A percentile compares a stretch with the other conserved stretches of the same genome.
Conservation (phyloP, 257 asterid genomes). For the Catharanthus roseus region DNA sequence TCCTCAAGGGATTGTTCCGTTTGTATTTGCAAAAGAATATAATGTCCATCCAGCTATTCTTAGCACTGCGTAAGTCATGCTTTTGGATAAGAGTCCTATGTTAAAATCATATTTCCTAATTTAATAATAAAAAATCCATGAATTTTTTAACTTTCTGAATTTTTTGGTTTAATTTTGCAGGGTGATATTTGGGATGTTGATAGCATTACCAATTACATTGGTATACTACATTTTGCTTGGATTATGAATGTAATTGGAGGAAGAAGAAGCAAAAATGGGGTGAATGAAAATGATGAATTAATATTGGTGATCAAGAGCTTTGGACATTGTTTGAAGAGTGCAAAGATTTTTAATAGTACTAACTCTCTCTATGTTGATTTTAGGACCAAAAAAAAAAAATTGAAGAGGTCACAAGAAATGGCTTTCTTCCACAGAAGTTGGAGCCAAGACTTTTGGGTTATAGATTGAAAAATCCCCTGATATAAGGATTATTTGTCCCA, state of each 20-base stretch:
- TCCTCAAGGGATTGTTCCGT: slow-evolving; percentile 98
- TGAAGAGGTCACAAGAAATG: background rate
- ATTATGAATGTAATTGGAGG: slow-evolving; percentile 18
- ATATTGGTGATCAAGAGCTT: background rate
- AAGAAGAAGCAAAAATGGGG: background rate
- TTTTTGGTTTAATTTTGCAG: slow-evolving; percentile 14
- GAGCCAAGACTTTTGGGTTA: slow-evolving; percentile 6
- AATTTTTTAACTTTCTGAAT: no score
- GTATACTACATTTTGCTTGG: slow-evolving; percentile 57
- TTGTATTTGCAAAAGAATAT: slow-evolving; percentile 93
- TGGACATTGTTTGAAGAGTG: background rate
- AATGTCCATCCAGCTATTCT: slow-evolving; percentile 92
- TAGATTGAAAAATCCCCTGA: slow-evolving; percentile 18
- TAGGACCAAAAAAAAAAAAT: slow-evolving; percentile 8
- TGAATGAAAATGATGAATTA: no score
- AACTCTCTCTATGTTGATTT: slow-evolving; percentile 5
- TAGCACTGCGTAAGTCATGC: slow-evolving; percentile 70
- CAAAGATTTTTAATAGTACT: background rate
- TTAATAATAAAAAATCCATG: no score
- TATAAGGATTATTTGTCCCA: slow-evolving; percentile 26
- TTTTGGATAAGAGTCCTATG: no score
- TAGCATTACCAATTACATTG: slow-evolving; percentile 58
- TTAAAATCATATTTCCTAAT: no score
- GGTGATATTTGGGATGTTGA: slow-evolving; percentile 59
- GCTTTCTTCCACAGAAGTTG: slow-evolving; percentile 11